Evolutionary conservation across 2,329 filamentous ascomycete genomes (phyloP), one percentile per base, ranked within the genome.

Genomic region (Beauveria asiatica): DNA sequence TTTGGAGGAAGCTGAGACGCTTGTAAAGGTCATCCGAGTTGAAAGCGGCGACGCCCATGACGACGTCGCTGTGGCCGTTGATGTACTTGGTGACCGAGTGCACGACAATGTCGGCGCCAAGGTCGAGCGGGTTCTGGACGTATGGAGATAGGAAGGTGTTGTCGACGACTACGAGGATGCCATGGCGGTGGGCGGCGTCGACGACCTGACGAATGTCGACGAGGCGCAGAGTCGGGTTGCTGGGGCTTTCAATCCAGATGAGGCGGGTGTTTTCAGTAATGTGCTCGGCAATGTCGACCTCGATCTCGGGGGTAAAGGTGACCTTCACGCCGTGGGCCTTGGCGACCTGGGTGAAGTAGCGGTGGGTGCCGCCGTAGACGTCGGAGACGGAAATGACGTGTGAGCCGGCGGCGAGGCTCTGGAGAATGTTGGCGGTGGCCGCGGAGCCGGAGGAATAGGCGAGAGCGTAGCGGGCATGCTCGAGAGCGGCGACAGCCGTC

Each of bases 61-160:
- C 87, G 9, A 99, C 94, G 73, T 99, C 94, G 72, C 86, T 83
- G 79, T 99, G 94, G 55, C 94, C 94, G 74, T 97, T 97, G 79
- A 99, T 97, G 78, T 97, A 99, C 78, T 99, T 99, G 49, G 94
- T 99, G 60, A 99, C 94, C 59, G 87, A 92, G 81, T 97, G 93
- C 48, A 97, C 89, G 66, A 97, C 93, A 65, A 97, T 92, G 74
- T 99, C 94, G 67, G 94, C 94, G 67, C 94, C 94, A 72, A 93
- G 90, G 71, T 95, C 88, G 60, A 99, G 85, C 3, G 94, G 94
- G 76, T 96, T 97, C 78, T 99, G 94, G 52, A 99, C 83, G 73
- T 97, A 99, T 37, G 94, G 94, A 63, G 89, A 93, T 71, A 97
- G 81, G 80, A 99, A 99, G 21, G 94, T 99, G 80, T 99, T 99